These are phyloP conservation scores for Paramecium pentaurelia DNA, from an alignment of 73 alveolate genomes.

Conservation along the genomic window DNA sequence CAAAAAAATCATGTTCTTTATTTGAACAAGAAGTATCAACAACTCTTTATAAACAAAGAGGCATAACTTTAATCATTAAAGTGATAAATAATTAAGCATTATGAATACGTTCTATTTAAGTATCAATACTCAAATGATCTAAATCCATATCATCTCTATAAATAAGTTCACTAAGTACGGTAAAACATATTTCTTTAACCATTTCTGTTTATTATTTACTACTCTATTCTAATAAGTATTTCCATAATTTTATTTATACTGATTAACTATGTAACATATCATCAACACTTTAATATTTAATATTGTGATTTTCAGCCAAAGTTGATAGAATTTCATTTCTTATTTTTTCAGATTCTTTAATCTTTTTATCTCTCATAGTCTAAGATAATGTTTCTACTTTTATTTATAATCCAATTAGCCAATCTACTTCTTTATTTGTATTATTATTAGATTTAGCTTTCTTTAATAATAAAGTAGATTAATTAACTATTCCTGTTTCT, in stretches of 20 bases:
- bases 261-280: slow-evolving; percentile 10
- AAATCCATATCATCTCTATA: slow-evolving; percentile 45
- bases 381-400: background rate
- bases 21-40: slow-evolving; percentile 2
- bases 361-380: background rate
- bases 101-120: background rate
- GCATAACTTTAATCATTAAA: background rate
- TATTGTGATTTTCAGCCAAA: background rate
- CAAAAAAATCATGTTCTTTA: slow-evolving; percentile 32
- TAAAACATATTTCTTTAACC: background rate
- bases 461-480: background rate
- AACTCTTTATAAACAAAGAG: background rate
- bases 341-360: background rate
- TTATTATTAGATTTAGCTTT: background rate
- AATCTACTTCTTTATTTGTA: background rate
- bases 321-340: background rate
- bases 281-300: background rate
- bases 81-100: background rate
- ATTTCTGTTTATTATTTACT: background rate
- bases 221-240: background rate
- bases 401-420: slow-evolving; percentile 2
- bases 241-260: background rate
- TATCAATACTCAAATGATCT: slow-evolving; percentile 29
- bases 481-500: background rate
- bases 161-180: background rate